Conservation (phyloP, 805 yeast genomes). For the Ogataea pini region DNA sequence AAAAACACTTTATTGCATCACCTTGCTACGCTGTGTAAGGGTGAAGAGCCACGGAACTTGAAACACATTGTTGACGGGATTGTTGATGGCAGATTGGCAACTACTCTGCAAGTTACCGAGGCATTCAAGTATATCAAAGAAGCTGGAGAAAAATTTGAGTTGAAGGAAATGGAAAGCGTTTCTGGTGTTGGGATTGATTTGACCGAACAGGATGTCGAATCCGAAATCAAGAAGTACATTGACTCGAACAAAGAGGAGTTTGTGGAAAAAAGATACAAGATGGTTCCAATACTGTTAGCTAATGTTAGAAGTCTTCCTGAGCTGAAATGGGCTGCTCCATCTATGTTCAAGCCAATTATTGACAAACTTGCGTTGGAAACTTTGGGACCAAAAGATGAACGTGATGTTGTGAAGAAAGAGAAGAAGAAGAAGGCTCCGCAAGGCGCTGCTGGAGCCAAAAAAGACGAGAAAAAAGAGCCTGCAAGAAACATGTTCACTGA, state of each 20-base stretch:
- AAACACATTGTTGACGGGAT: conserved; percentile 60
- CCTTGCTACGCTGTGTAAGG: conserved; percentile 72
- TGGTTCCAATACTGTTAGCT: conserved; percentile 75
- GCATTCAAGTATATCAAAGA: conserved; percentile 73
- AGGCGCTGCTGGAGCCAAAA: conserved; percentile 20
- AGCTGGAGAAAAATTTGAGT: conserved; percentile 44
- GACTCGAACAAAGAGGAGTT: conserved; percentile 59
- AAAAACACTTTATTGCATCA: conserved; percentile 69
- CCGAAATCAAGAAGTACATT: conserved; percentile 59
- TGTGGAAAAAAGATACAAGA: conserved; percentile 71
- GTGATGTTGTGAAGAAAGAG: conserved; percentile 81
- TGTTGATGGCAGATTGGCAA: conserved; percentile 59
- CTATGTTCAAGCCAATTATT: conserved; percentile 80
- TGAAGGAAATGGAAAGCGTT: conserved; percentile 55
- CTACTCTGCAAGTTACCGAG: conserved; percentile 75
- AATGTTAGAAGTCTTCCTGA: conserved; percentile 70
- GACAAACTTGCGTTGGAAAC: conserved; percentile 72
- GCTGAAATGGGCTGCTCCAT: conserved; percentile 92
- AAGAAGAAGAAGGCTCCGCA: conserved; percentile 51
- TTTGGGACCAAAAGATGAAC: conserved; percentile 94
- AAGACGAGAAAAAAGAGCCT: conserved; percentile 28
- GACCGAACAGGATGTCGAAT: conserved; percentile 62
- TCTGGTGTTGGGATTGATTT: conserved; percentile 84
- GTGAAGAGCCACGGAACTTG: conserved; percentile 51
- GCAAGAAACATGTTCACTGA: conserved; percentile 84